Evolutionary conservation across 2,329 filamentous ascomycete genomes (phyloP), one percentile per base, ranked within the genome.

Genomic region (Fusarium brachygibbosum): DNA sequence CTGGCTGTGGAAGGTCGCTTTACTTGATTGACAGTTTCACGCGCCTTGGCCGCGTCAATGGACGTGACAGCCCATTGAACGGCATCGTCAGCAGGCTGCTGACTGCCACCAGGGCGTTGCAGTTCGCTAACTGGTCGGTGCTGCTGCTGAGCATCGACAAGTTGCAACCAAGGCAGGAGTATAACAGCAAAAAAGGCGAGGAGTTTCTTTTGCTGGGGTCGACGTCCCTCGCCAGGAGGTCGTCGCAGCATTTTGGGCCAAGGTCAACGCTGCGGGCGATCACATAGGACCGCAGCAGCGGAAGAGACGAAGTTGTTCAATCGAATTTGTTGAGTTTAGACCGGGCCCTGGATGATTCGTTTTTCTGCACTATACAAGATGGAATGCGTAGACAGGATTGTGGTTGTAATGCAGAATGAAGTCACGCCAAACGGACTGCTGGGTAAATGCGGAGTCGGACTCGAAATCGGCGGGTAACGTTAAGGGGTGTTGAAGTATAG

Each of bases 61-160:
- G 71, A 67, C 9, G 76, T 76, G 17, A 76, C 74, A 45, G 73
- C 78, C 76, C 76, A 79, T 41, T 77, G 73, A 28, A 64, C 64
- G 41, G 75, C 74, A 60, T 79, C 75, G 25, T 77, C 71, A 52
- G 69, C 61, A 23, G 73, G 37, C 56, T 71, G 75, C 46, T 74
- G 74, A 45, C 73, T 76, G 68, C 69, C 69, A 57, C 69, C 74
- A 37, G 67, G 58, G 45, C 55, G 62, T 31, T 68, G 66, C 46
- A 75, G 46, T 17, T 75, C 66, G 58, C 60, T 63, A 54, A 58
- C 63, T 44, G 62, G 78, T 71, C 78, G 81, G 66, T 85, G 85
- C 84, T 89, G 88, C 85, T 88, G 88, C 85, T 88, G 88, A 85
- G 87, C 87, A 74, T 88, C 85, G 81, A 86, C 85, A 71, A 88